Percentiles rank a stretch among this genome's conserved stretches.
Conservation (phyloP, 345 rosid species). For the Pistacia integerrima region DNA sequence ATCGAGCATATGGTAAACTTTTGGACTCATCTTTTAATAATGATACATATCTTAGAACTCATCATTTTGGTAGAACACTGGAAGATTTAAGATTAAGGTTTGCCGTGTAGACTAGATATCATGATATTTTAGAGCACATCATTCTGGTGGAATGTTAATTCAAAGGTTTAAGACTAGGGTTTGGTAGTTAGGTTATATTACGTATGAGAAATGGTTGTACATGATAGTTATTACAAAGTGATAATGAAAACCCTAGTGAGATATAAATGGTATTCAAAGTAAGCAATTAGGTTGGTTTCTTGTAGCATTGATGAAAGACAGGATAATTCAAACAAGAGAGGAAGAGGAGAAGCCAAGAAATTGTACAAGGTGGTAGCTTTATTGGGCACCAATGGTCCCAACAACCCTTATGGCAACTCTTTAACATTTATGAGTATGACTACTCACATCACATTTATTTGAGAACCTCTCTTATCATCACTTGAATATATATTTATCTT, state of each 20-base stretch:
- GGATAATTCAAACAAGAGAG: neutral
- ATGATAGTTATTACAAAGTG: neutral
- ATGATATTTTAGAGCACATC: too few species aligned
- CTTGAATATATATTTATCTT: conserved; percentile 16
- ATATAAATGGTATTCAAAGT: neutral
- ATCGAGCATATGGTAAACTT: too few species aligned
- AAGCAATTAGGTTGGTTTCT: neutral
- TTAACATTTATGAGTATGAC: conserved; percentile 32
- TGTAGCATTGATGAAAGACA: conserved; percentile 5
- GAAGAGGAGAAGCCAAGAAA: conserved; percentile 22
- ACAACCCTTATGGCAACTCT: conserved; percentile 24
- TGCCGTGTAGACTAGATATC: neutral
- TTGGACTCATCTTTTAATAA: too few species aligned
- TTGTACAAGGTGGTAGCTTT: conserved; percentile 22
- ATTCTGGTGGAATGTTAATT: too few species aligned
- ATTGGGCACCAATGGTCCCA: conserved; percentile 31
- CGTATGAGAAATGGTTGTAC: neutral
- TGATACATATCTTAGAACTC: neutral
- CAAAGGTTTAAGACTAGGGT: too few species aligned
- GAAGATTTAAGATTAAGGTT: neutral
- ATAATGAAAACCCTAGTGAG: conserved; percentile 4
- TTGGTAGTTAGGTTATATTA: too few species aligned
- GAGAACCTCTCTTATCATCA: conserved; percentile 37
- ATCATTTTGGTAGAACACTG: neutral
- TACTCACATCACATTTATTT: conserved; percentile 22